A percentile compares a stretch with the other conserved stretches of the same genome.
Conservation (phyloP, 495 filamentous ascomycete species). For the Xylaria cubensis region DNA sequence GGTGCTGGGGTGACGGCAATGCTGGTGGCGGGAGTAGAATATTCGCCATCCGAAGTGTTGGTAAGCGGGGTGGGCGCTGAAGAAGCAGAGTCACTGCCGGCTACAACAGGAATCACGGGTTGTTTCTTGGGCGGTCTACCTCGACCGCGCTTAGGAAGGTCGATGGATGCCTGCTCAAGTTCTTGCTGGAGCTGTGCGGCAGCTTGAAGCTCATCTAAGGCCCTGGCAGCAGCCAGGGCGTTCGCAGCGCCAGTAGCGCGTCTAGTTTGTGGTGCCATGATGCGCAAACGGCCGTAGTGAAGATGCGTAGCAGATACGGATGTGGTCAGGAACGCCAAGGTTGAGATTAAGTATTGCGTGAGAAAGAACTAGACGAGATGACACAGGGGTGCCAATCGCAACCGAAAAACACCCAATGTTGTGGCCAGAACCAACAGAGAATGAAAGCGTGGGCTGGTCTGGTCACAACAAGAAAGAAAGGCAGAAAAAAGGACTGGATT, state of each 20-base stretch:
- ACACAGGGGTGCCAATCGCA: neutral
- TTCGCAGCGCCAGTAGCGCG: conserved; percentile 24
- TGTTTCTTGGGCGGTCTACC: conserved; percentile 23
- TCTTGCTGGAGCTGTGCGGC: neutral
- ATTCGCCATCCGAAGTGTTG: conserved; percentile 62
- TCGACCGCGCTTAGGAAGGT: conserved; percentile 21
- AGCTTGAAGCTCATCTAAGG: conserved; percentile 7
- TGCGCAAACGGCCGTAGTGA: neutral
- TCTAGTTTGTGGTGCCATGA: conserved; percentile 37
- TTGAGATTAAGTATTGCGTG: neutral
- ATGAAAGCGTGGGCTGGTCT: conserved; percentile 7
- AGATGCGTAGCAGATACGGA: neutral
- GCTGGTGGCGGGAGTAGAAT: conserved; percentile 81
- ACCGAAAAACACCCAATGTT: neutral
- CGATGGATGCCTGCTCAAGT: neutral
- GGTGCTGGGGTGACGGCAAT: conserved; percentile 63
- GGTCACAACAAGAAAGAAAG: conserved; percentile 7
- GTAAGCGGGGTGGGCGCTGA: conserved; percentile 47
- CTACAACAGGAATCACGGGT: neutral
- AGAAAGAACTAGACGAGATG: conserved; percentile 3
- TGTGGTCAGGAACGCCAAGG: neutral
- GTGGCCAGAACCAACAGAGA: neutral
- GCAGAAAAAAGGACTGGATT: conserved; percentile 5
- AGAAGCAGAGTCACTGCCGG: conserved; percentile 39
- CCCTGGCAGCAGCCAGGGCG: neutral